phyloP scores from a whole-genome alignment of 495 filamentous ascomycete species.

The Penicillium paxilli region DNA sequence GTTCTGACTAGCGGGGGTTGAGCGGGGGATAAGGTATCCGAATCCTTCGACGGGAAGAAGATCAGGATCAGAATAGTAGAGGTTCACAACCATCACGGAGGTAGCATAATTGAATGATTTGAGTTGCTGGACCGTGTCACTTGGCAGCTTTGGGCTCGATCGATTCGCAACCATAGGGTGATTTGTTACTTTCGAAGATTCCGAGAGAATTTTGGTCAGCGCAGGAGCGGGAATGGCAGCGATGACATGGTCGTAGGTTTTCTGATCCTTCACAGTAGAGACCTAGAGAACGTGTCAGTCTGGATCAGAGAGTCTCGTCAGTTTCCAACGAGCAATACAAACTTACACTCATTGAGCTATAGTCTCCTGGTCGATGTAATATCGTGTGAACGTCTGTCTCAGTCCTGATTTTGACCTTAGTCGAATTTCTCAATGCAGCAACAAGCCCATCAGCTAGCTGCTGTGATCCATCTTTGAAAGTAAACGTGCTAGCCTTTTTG shows the following conservation, averaged over 20 bases:
- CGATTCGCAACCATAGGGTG: neutral
- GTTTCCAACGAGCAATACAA: neutral
- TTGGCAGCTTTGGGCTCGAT: slow-evolving; percentile 7
- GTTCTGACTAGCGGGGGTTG: slow-evolving; percentile 69
- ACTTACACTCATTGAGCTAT: neutral
- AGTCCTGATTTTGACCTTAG: slow-evolving; percentile 29
- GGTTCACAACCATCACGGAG: slow-evolving; percentile 87
- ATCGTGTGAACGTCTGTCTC: slow-evolving; percentile 17
- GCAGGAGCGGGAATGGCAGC: slow-evolving; percentile 61
- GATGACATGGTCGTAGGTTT: slow-evolving; percentile 63
- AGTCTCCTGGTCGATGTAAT: neutral
- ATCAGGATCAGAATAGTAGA: slow-evolving; percentile 70
- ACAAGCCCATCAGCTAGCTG: slow-evolving; percentile 35
- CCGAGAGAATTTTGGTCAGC: slow-evolving; percentile 26
- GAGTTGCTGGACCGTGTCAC: slow-evolving; percentile 29
- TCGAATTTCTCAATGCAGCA: slow-evolving; percentile 23
- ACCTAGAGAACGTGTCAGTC: neutral
- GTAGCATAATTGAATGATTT: slow-evolving; percentile 61
- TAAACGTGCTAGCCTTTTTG: slow-evolving; percentile 52
- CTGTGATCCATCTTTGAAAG: slow-evolving; percentile 35
- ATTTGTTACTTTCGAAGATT: slow-evolving; percentile 1
- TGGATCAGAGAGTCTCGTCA: neutral
- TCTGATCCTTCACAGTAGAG: neutral
- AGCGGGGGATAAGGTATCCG: slow-evolving; percentile 83
- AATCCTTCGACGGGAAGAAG: slow-evolving; percentile 72